phyloP scores from a whole-genome alignment of 768 basidiomycete genomes.

The Cyathus striatus region DNA sequence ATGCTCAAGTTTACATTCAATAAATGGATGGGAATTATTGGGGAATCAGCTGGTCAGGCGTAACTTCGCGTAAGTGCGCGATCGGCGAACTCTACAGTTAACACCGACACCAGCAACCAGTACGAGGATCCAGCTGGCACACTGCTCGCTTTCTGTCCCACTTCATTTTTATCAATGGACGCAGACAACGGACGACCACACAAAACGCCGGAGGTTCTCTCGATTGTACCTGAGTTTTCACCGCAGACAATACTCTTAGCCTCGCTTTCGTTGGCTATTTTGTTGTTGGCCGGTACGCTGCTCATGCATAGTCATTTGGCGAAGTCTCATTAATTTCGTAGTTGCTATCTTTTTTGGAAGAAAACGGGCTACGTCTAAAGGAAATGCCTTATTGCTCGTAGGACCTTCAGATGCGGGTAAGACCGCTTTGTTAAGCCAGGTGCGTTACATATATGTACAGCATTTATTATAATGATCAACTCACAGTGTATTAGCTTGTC shows the following conservation, averaged over 20 bases:
- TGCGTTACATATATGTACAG: too few relatives aligned
- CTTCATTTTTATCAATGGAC: not conserved
- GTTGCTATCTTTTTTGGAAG: conserved; percentile 40
- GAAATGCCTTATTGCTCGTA: conserved; percentile 67
- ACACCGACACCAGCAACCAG: too few relatives aligned
- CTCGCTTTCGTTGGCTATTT: conserved; percentile 38
- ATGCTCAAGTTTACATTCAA: too few relatives aligned
- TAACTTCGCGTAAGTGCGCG: too few relatives aligned
- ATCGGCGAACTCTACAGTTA: too few relatives aligned
- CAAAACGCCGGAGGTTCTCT: conserved; percentile 28
- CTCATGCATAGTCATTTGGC: conserved; percentile 1
- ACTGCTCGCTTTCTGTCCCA: too few relatives aligned
- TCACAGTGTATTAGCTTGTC: conserved; percentile 44
- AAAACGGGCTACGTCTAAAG: conserved; percentile 40
- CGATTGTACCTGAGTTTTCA: conserved; percentile 28
- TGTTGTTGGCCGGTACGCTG: conserved; percentile 38
- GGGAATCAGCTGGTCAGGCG: too few relatives aligned
- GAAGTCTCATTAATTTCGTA: conserved; percentile 10
- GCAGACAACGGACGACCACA: conserved; percentile 13
- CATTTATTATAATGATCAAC: too few relatives aligned
- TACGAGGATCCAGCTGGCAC: too few relatives aligned
- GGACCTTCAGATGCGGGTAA: conserved; percentile 78
- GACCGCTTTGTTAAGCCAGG: too few relatives aligned
- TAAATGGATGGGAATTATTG: too few relatives aligned
- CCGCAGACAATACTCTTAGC: conserved; percentile 32